Conservation (phyloP, 2,329 filamentous ascomycete species). For the Lachnellula cervina region DNA sequence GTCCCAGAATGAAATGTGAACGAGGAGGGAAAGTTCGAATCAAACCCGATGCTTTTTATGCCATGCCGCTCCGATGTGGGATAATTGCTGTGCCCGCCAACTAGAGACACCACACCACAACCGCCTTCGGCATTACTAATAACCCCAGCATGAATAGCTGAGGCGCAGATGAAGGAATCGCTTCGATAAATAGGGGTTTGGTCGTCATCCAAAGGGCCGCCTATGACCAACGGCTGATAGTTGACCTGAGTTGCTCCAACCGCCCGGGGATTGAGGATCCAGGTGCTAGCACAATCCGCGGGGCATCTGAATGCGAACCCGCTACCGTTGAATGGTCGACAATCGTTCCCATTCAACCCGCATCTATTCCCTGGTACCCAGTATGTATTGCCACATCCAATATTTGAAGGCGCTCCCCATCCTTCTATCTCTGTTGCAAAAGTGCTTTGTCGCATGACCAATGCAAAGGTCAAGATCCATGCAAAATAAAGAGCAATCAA, state of each 20-base stretch:
- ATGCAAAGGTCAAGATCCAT: slow-evolving; percentile 66
- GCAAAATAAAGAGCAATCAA: slow-evolving; percentile 55
- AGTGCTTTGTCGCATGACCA: slow-evolving; percentile 62
- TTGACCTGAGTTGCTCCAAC: slow-evolving; percentile 65
- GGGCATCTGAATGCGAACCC: slow-evolving; percentile 72
- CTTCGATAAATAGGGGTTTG: slow-evolving; percentile 66
- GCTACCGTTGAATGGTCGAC: slow-evolving; percentile 67
- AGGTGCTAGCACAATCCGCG: slow-evolving; percentile 62
- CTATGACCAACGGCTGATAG: slow-evolving; percentile 62
- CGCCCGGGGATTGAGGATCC: slow-evolving; percentile 66
- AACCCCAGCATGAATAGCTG: slow-evolving; percentile 79
- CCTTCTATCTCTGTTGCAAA: slow-evolving; percentile 56
- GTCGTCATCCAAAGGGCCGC: slow-evolving; percentile 50
- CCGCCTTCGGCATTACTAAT: slow-evolving; percentile 68
- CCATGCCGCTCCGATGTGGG: slow-evolving; percentile 62
- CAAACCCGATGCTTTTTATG: slow-evolving; percentile 72
- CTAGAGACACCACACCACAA: slow-evolving; percentile 73
- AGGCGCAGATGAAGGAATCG: slow-evolving; percentile 81
- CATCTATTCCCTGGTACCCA: slow-evolving; percentile 69
- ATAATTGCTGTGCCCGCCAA: slow-evolving; percentile 64
- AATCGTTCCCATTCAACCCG: slow-evolving; percentile 68
- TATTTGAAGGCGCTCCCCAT: slow-evolving; percentile 60
- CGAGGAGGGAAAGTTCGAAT: slow-evolving; percentile 84
- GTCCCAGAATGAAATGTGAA: slow-evolving; percentile 70
- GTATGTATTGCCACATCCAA: slow-evolving; percentile 64